Conservation (phyloP, 2,329 filamentous ascomycete species). For the Sarocladium strictum region DNA sequence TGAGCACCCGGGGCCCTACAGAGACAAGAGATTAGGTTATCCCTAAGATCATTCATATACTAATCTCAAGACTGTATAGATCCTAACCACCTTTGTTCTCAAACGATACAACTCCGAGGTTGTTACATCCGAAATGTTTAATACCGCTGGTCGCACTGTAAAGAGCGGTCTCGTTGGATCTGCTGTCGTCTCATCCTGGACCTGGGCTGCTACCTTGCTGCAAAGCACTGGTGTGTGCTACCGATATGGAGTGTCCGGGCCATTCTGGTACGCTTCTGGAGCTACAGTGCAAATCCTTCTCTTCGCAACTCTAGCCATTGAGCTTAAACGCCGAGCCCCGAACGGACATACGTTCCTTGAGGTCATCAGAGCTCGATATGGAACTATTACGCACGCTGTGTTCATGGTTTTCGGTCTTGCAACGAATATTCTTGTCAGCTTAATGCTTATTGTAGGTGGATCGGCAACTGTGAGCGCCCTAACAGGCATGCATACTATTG, state of each 20-base stretch:
- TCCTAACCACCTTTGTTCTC: constrained; percentile 53
- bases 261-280: constrained; percentile 49
- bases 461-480: constrained; percentile 33
- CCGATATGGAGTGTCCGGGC: constrained; percentile 57
- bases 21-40: neutral
- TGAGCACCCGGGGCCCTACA: constrained; percentile 29
- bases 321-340: constrained; percentile 73
- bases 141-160: constrained; percentile 73
- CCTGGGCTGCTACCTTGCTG: constrained; percentile 73
- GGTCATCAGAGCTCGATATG: constrained; percentile 71
- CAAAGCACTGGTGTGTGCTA: constrained; percentile 71
- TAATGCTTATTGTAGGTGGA: constrained; percentile 80
- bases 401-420: constrained; percentile 73
- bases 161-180: constrained; percentile 81
- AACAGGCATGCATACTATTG: constrained; percentile 46
- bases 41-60: neutral
- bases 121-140: constrained; percentile 68
- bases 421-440: constrained; percentile 76
- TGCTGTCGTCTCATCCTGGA: constrained; percentile 77
- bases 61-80: neutral
- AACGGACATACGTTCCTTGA: constrained; percentile 78
- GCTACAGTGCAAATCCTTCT: constrained; percentile 76
- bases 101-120: constrained; percentile 54
- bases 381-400: constrained; percentile 55
- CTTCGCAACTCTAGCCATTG: constrained; percentile 79